A percentile compares a stretch with the other conserved stretches of the same genome.
Evolutionary conservation across 371 early-diverging fungal genomes (phyloP).

Genomic region (Quaeritorhiza haematococci): DNA sequence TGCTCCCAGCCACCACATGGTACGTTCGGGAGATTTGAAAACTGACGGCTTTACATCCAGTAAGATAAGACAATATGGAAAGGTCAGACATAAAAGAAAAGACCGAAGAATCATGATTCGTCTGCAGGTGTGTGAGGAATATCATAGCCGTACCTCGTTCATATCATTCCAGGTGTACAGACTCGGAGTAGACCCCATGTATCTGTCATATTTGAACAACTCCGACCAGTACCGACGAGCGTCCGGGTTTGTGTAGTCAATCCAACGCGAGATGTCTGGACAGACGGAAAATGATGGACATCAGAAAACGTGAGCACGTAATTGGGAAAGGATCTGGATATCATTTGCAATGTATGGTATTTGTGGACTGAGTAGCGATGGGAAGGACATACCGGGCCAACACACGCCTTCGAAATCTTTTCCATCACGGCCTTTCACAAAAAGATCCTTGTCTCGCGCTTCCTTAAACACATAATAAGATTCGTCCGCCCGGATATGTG

Average conservation of each 20-base stretch:
- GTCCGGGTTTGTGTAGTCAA: conserved; percentile 76
- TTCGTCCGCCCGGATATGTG: conserved; percentile 87
- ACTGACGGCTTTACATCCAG: conserved; percentile 63
- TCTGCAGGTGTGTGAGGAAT: too few species aligned
- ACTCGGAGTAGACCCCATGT: conserved; percentile 65
- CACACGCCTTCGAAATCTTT: conserved; percentile 82
- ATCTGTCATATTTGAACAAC: conserved; percentile 62
- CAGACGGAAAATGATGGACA: not conserved
- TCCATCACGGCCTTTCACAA: conserved; percentile 71
- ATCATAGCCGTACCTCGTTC: conserved; percentile 88
- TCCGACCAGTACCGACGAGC: conserved; percentile 80
- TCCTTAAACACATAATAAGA: conserved; percentile 73
- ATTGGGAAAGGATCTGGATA: too few species aligned
- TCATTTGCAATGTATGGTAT: too few species aligned
- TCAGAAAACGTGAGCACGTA: not conserved
- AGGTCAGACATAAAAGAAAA: not conserved
- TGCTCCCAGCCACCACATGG: conserved; percentile 78
- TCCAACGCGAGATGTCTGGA: conserved; percentile 81
- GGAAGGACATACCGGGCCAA: conserved; percentile 61
- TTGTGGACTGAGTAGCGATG: too few species aligned
- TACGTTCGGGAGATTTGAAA: conserved; percentile 87
- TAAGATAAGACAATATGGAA: too few species aligned
- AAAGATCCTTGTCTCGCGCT: conserved; percentile 64
- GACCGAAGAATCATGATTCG: not conserved
- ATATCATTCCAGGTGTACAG: conserved; percentile 92